phyloP scores from a whole-genome alignment of 176 grass and related monocot species.

The Neostapfia colusana region DNA sequence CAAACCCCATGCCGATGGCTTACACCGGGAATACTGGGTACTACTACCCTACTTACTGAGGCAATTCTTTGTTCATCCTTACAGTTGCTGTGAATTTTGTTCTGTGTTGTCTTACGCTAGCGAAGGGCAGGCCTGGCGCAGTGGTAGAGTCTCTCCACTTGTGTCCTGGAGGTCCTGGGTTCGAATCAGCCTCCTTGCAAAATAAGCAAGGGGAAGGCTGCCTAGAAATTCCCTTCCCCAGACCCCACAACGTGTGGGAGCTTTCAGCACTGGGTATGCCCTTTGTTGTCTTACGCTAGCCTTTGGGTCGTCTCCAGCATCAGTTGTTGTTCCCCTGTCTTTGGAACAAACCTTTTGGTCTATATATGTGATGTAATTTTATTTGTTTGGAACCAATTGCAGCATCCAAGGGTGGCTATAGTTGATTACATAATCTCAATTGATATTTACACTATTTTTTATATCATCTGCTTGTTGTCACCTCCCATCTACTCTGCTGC shows the following conservation, averaged over 20 bases:
- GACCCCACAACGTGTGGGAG: too few species aligned
- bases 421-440: constrained; percentile 45
- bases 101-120: constrained; percentile 40
- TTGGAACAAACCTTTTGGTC: constrained; percentile 64
- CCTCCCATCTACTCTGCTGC: not conserved
- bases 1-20: constrained; percentile 53
- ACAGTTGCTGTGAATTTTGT: constrained; percentile 61
- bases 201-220: too few species aligned
- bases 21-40: constrained; percentile 57
- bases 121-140: too few species aligned
- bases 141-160: too few species aligned
- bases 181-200: too few species aligned
- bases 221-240: too few species aligned
- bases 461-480: not conserved
- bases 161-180: too few species aligned
- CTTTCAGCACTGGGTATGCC: too few species aligned
- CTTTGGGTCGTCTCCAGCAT: constrained; percentile 54
- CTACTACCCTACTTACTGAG: constrained; percentile 77
- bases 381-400: constrained; percentile 60
- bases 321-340: constrained; percentile 45
- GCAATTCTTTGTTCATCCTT: constrained; percentile 48
- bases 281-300: constrained; percentile 38
- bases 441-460: constrained; percentile 23
- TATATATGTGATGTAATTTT: constrained; percentile 63
- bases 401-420: constrained; percentile 48